Percentiles rank a stretch among this genome's conserved stretches.
phyloP scores from a whole-genome alignment of 2,329 filamentous ascomycete species.

The Xylariaceae sp. region DNA sequence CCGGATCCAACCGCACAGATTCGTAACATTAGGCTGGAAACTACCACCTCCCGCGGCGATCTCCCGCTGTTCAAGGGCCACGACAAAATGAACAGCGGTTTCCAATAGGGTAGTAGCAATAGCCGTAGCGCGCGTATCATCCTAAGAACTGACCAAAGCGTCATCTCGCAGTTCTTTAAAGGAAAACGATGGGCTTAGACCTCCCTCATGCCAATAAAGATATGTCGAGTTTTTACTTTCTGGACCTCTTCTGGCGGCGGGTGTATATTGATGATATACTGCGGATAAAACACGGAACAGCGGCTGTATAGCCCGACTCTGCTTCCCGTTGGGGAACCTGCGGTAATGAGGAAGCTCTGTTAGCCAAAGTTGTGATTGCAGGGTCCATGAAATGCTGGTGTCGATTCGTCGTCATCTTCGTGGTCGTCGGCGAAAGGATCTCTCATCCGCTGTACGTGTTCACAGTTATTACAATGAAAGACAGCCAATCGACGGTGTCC shows the following conservation, averaged over 20 bases:
- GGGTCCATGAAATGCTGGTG: not conserved
- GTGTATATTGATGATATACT: not conserved
- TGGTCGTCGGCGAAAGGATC: not conserved
- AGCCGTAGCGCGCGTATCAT: not conserved
- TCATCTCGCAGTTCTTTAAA: slow-evolving; percentile 11
- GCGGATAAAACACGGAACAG: not conserved
- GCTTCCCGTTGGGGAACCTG: no score
- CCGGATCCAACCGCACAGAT: not conserved
- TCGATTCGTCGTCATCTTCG: not conserved
- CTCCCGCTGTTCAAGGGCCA: slow-evolving; percentile 10
- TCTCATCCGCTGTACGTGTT: slow-evolving; percentile 5
- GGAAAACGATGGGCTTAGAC: slow-evolving; percentile 9
- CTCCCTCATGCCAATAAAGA: slow-evolving; percentile 10
- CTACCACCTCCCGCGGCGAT: not conserved
- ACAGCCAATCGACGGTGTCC: no score
- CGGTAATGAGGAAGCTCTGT: not conserved
- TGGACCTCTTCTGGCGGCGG: not conserved
- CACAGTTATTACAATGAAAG: slow-evolving; percentile 7
- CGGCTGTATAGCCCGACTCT: no score
- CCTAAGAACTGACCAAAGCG: not conserved
- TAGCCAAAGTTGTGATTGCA: slow-evolving; percentile 4
- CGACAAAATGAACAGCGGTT: slow-evolving; percentile 5
- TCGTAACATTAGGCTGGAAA: not conserved
- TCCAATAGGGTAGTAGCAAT: slow-evolving; percentile 2
- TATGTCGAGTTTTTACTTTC: slow-evolving; percentile 4